These are phyloP conservation scores for Herpotrichia juniperi DNA, from an alignment of 2,329 filamentous ascomycete species.

Conservation along the genomic window DNA sequence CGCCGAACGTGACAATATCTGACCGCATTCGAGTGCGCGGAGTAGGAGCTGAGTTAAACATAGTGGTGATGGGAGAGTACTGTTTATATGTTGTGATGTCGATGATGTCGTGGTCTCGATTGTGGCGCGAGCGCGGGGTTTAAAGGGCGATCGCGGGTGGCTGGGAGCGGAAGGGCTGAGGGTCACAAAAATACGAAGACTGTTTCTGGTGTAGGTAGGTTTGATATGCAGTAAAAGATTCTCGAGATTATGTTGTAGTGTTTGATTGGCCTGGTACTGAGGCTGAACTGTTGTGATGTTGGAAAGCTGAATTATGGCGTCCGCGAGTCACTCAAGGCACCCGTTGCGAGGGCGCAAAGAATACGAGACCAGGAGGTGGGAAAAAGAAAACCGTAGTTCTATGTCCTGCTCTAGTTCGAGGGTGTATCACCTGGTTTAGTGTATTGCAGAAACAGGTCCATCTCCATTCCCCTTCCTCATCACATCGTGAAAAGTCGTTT, in stretches of 20 bases:
- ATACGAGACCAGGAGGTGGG: not conserved
- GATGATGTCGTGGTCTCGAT: not conserved
- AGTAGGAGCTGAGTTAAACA: not conserved
- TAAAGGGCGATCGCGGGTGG: not conserved
- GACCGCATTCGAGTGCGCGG: not conserved
- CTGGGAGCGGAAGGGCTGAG: not conserved
- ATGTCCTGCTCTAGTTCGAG: slow-evolving; percentile 1
- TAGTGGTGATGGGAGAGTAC: not conserved
- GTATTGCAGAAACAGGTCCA: not conserved
- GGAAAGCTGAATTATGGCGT: not conserved
- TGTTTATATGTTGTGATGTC: not conserved
- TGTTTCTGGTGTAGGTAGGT: not conserved
- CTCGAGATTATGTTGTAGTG: not conserved
- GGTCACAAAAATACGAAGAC: not conserved
- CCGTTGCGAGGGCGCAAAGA: not conserved
- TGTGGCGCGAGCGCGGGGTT: slow-evolving; percentile 1
- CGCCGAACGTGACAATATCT: not conserved
- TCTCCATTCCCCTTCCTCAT: not conserved
- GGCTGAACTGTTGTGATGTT: too few species aligned
- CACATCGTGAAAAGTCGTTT: not conserved
- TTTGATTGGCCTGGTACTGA: not conserved
- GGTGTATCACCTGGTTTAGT: not conserved
- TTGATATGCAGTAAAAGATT: not conserved
- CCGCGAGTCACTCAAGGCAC: not conserved
- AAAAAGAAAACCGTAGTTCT: not conserved